Conservation (phyloP, 2,329 filamentous ascomycete species). For the Hymenoscyphus fructigenus region DNA sequence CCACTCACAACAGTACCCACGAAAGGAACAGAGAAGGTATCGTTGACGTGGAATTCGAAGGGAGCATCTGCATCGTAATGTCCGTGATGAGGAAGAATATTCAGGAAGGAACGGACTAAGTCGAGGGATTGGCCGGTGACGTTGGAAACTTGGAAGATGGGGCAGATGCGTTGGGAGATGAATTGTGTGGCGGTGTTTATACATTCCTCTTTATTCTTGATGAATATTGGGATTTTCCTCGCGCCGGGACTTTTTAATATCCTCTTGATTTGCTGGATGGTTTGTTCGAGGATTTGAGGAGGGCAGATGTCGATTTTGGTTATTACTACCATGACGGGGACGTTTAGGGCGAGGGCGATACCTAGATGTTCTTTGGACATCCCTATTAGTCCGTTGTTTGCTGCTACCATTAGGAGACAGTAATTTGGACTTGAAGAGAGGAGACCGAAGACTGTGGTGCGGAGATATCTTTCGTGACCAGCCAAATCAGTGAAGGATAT, state of each 20-base stretch:
- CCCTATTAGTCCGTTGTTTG: slow-evolving; percentile 93
- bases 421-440: slow-evolving; percentile 95
- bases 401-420: slow-evolving; percentile 96
- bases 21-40: slow-evolving; percentile 97
- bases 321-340: slow-evolving; percentile 95
- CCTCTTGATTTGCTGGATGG: slow-evolving; percentile 83
- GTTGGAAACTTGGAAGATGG: slow-evolving; percentile 97
- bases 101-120: slow-evolving; percentile 87
- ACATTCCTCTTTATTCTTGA: slow-evolving; percentile 87
- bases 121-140: slow-evolving; percentile 92
- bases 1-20: slow-evolving; percentile 95
- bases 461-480: slow-evolving; percentile 90
- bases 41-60: slow-evolving; percentile 94
- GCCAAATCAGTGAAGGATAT: slow-evolving; percentile 95
- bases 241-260: slow-evolving; percentile 94
- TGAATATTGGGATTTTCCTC: slow-evolving; percentile 92
- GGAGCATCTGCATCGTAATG: slow-evolving; percentile 85
- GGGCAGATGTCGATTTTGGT: slow-evolving; percentile 99
- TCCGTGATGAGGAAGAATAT: slow-evolving; percentile 91
- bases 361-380: slow-evolving; percentile 99
- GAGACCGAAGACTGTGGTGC: slow-evolving; percentile 94
- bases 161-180: slow-evolving; percentile 91
- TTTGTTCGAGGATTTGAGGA: slow-evolving; percentile 91
- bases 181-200: slow-evolving; percentile 96
- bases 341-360: slow-evolving; percentile 90